Conservation (phyloP, 805 yeast species). For the Cyberlindnera lachancei region DNA sequence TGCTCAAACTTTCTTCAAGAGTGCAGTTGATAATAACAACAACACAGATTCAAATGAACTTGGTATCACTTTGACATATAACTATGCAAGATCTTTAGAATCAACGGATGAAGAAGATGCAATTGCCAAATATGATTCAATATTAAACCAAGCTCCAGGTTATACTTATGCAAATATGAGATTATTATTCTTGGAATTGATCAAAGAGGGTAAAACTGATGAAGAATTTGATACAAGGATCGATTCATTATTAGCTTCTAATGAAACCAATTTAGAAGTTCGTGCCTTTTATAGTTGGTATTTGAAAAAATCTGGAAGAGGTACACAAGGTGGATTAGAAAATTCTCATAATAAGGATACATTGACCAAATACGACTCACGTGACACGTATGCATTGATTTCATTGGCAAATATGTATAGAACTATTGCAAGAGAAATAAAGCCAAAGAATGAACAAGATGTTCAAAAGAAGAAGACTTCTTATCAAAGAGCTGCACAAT, state of each 20-base stretch:
- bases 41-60: slow-evolving; percentile 26
- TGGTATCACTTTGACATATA: slow-evolving; percentile 49
- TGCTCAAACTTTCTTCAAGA: slow-evolving; percentile 48
- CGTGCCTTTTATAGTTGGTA: slow-evolving; percentile 94
- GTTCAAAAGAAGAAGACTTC: slow-evolving; percentile 60
- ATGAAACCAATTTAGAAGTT: slow-evolving; percentile 64
- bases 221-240: slow-evolving; percentile 43
- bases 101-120: slow-evolving; percentile 25
- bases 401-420: slow-evolving; percentile 87
- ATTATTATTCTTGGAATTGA: slow-evolving; percentile 50
- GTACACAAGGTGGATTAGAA: slow-evolving; percentile 45
- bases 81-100: slow-evolving; percentile 72
- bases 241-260: slow-evolving; percentile 42
- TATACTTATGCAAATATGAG: slow-evolving; percentile 75
- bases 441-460: slow-evolving; percentile 38
- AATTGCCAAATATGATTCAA: slow-evolving; percentile 37
- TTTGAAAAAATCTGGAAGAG: slow-evolving; percentile 48
- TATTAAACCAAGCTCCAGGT: slow-evolving; percentile 55
- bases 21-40: slow-evolving; percentile 41
- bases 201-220: slow-evolving; percentile 34
- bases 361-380: slow-evolving; percentile 71
- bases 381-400: slow-evolving; percentile 82
- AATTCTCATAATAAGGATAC: slow-evolving; percentile 81
- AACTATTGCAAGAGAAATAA: slow-evolving; percentile 70
- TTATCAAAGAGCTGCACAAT: slow-evolving; percentile 84